phyloP scores from a whole-genome alignment of 116 monocot species.

The Papilionanthe hybrid region DNA sequence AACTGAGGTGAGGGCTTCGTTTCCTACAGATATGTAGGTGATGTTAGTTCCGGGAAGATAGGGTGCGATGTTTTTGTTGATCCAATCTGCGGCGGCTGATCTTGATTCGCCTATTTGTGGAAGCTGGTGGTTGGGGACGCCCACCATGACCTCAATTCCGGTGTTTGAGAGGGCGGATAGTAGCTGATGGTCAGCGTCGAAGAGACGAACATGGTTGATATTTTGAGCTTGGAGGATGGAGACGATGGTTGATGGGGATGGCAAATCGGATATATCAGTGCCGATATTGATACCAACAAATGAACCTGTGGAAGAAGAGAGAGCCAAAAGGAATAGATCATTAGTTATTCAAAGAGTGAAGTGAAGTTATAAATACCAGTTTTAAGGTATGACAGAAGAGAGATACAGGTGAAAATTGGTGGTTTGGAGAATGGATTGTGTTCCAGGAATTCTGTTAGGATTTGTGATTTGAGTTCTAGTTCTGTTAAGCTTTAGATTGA shows the following conservation, averaged over 20 bases:
- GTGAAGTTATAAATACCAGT: neutral
- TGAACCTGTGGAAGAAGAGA: slow-evolving; percentile 40
- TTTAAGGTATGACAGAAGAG: neutral
- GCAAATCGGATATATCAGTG: slow-evolving; percentile 54
- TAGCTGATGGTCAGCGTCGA: slow-evolving; percentile 71
- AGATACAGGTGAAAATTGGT: neutral
- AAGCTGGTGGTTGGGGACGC: slow-evolving; percentile 71
- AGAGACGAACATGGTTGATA: slow-evolving; percentile 75
- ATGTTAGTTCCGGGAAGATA: slow-evolving; percentile 88
- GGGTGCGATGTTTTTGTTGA: slow-evolving; percentile 69
- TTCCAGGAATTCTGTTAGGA: too few relatives aligned
- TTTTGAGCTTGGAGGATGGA: slow-evolving; percentile 68
- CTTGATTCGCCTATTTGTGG: slow-evolving; percentile 65
- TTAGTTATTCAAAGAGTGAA: neutral
- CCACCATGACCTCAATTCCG: slow-evolving; percentile 85
- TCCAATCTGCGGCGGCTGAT: slow-evolving; percentile 76
- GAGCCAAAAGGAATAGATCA: neutral
- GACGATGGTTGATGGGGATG: slow-evolving; percentile 57
- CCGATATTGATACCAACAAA: slow-evolving; percentile 85
- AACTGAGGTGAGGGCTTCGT: slow-evolving; percentile 68
- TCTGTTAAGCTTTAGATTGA: too few relatives aligned
- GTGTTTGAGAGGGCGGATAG: slow-evolving; percentile 75
- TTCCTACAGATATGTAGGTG: slow-evolving; percentile 73
- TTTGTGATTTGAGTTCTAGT: too few relatives aligned
- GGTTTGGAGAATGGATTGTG: neutral